phyloP scores from a whole-genome alignment of 345 rosid genomes.

The Angophora floribunda region DNA sequence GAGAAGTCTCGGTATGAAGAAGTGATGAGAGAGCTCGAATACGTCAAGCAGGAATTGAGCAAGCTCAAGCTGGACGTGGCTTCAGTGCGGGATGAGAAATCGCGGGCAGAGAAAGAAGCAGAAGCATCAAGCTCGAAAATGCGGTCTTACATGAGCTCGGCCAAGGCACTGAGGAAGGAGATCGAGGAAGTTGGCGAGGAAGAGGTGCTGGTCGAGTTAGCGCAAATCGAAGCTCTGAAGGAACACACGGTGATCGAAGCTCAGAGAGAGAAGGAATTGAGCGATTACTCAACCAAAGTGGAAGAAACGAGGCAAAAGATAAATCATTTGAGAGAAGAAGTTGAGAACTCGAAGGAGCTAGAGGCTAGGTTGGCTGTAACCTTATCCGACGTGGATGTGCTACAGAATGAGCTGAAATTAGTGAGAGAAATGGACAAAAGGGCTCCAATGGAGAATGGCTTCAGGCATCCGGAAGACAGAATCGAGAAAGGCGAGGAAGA shows the following conservation, averaged over 20 bases:
- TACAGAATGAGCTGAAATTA: conserved; percentile 46
- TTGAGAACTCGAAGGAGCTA: conserved; percentile 34
- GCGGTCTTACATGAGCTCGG: conserved; percentile 15
- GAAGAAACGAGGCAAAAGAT: conserved; percentile 22
- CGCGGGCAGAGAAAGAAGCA: conserved; percentile 33
- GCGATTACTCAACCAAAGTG: conserved; percentile 17
- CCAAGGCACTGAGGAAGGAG: conserved; percentile 44
- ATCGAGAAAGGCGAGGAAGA: conserved; percentile 3
- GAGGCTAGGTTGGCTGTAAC: conserved; percentile 53
- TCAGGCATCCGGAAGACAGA: conserved; percentile 3
- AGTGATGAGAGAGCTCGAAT: conserved; percentile 45
- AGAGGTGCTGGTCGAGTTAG: conserved; percentile 69
- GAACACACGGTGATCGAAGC: conserved; percentile 47
- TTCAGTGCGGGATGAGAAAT: conserved; percentile 46
- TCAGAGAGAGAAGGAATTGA: conserved; percentile 28
- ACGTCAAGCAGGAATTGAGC: conserved; percentile 55
- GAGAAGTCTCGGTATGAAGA: conserved; percentile 14
- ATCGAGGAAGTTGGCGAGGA: conserved; percentile 72
- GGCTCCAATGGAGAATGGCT: conserved; percentile 8
- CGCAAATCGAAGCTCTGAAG: conserved; percentile 69
- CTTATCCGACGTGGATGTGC: conserved; percentile 37
- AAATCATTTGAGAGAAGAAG: conserved; percentile 24
- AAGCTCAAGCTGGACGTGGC: conserved; percentile 72
- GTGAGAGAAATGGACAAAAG: conserved; percentile 35
- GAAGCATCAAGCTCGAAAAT: conserved; percentile 13